These are phyloP conservation scores for Agaricus subrufescens DNA, from an alignment of 768 basidiomycete genomes.

Conservation along the genomic window DNA sequence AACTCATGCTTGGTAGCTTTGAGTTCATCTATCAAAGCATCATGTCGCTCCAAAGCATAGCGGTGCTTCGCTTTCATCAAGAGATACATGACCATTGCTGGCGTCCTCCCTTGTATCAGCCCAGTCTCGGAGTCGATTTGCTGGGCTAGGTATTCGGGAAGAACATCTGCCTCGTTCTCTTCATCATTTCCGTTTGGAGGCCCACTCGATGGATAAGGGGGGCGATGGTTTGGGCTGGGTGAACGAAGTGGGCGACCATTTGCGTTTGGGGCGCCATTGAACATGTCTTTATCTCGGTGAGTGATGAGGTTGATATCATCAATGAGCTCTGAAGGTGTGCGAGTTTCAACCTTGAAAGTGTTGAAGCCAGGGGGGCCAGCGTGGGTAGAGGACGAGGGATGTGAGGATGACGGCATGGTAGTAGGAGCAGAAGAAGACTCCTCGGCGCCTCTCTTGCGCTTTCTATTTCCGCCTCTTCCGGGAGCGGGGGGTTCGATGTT, in stretches of 20 bases:
- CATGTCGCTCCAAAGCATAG: conserved; percentile 66
- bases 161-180: conserved; percentile 29
- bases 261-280: conserved; percentile 7
- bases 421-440: conserved; percentile 20
- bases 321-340: conserved; percentile 33
- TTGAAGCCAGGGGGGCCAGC: conserved; percentile 32
- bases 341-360: conserved; percentile 63
- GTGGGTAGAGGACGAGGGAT: conserved; percentile 1
- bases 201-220: neutral
- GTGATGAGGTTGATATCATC: conserved; percentile 22
- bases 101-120: conserved; percentile 65
- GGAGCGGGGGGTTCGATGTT: conserved; percentile 72
- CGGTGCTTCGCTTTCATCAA: conserved; percentile 74
- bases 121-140: conserved; percentile 55
- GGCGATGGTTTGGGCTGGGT: conserved; percentile 6
- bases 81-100: conserved; percentile 65
- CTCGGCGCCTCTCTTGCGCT: conserved; percentile 59
- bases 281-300: conserved; percentile 22
- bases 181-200: conserved; percentile 22
- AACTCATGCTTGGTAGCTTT: conserved; percentile 47
- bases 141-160: conserved; percentile 49
- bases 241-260: conserved; percentile 15
- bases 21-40: conserved; percentile 61
- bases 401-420: conserved; percentile 1
- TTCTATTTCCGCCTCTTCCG: conserved; percentile 62